Evolutionary conservation across 2,329 filamentous ascomycete genomes (phyloP), one percentile per base, ranked within the genome.

Genomic region (Fusarium transvaalense): DNA sequence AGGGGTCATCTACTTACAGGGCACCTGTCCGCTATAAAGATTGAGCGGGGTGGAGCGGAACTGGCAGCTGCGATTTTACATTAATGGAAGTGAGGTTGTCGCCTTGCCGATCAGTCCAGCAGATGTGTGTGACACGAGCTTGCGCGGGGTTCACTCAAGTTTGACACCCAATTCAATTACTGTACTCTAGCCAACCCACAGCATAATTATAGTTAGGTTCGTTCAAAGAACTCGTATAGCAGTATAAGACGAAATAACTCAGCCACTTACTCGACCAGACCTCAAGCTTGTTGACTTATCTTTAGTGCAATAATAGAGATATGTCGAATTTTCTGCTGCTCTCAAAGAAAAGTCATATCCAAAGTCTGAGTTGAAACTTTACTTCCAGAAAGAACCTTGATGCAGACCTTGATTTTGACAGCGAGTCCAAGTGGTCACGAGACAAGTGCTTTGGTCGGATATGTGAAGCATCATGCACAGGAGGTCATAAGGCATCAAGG

Each of bases 1-100:
- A 70, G 66, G 66, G 67, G 66, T 64, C 32, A 37, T 61, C 21
- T 60, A 41, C 37, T 51, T 68, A 56, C 66, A 69, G 62, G 57
- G 66, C 66, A 41, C 37, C 38, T 50, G 45, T 51, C 58, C 47
- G 51, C 66, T 68, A 48, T 42, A 64, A 62, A 55, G 27, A 46
- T 27, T 34, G 58, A 43, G 51, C 66, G 66, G 66, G 66, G 66
- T 70, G 66, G 62, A 64, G 62, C 50, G 50, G 62, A 54, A 58
- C 34, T 56, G 35, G 41, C n/a, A 64, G 59, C 61, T 64, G 57
- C 54, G 42, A 50, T 50, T 19, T 45, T 35, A 50, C 21, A 41
- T 23, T 23, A 14, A 42, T 42, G 19, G 12, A 23, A 25, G 7
- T 39, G 25, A 50, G 51, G 56, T 62, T 66, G 48, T 42, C 23